Evolutionary conservation across 345 rosid species (phyloP), one percentile per base, ranked within the genome.

Genomic region (Eucalyptus pauciflora): DNA sequence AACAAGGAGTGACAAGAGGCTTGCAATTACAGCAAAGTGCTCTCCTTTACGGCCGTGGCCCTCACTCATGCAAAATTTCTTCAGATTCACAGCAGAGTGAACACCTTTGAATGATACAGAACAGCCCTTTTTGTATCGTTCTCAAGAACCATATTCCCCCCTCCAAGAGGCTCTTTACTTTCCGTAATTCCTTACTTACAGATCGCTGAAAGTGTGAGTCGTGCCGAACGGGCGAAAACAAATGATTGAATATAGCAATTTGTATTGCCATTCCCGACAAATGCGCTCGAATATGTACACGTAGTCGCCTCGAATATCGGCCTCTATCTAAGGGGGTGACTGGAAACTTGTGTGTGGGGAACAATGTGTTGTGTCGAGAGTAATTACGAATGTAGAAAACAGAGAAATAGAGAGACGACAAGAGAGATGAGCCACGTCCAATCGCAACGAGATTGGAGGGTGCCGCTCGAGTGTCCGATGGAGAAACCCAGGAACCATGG

Each of bases 401-500:
- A 54, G 33, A 87, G 48, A 51, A 60, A 56, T 20, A 41, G 29
- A 76, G 85, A 76, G 48, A 88, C 43, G 48, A 2, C 17, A 12
- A 83, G 16, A 33, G 76, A 69, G 9, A 87, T 33, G 41, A 83
- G 49, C 69, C 45, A 17, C 85, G 87, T 45, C 11, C 15, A 83
- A 58, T 83, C 60, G 41, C 31, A 37, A 56, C 50, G 51, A 15
- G 46, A 8, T 8, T 86, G 88, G 25, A 80, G 89, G 50, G 83
- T 87, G 89, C 87, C 88, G 76, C 91, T 37, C 33, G 94, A 91
- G 86, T 89, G 90, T 87, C 96, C 97, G 3, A 88, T 87, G 22
- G 93, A 95, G 89, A 95, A 91, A 89, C 90, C 91, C 50, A 95
- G 94, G 15, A 92, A 86, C 97, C 96, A 95, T 87, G 94, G 88